A percentile compares a stretch with the other conserved stretches of the same genome.
phyloP scores from a whole-genome alignment of 2,329 filamentous ascomycete species.

The Myotisia sp. region DNA sequence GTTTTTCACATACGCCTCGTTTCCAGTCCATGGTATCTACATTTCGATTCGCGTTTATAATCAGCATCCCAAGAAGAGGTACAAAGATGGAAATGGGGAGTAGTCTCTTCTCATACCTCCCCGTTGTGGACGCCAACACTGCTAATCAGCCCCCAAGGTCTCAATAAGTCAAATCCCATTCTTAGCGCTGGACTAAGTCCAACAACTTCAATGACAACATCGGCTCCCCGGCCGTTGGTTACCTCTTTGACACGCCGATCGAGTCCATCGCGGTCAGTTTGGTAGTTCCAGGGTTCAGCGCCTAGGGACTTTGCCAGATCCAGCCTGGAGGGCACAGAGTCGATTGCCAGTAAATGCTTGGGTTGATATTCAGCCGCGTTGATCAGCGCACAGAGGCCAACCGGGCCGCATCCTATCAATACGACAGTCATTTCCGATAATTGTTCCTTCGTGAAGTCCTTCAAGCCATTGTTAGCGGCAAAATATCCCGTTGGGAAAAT shows the following conservation, averaged over 20 bases:
- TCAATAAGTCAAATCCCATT: slow-evolving; percentile 55
- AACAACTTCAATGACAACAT: slow-evolving; percentile 70
- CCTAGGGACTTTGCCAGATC: slow-evolving; percentile 59
- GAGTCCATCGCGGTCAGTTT: slow-evolving; percentile 50
- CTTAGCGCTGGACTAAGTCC: slow-evolving; percentile 54
- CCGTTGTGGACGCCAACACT: slow-evolving; percentile 65
- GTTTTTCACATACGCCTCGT: slow-evolving; percentile 54
- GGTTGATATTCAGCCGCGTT: slow-evolving; percentile 63
- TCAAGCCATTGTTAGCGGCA: slow-evolving; percentile 64
- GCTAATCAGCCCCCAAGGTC: slow-evolving; percentile 59
- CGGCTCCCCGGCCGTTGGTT: slow-evolving; percentile 68
- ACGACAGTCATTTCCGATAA: slow-evolving; percentile 57
- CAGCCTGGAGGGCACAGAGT: slow-evolving; percentile 61
- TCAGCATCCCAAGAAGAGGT: too few relatives aligned
- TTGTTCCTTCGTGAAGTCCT: slow-evolving; percentile 42
- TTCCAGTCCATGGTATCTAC: slow-evolving; percentile 52
- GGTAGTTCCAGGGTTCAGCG: slow-evolving; percentile 71
- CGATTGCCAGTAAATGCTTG: slow-evolving; percentile 62
- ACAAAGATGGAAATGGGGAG: too few relatives aligned
- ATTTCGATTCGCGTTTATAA: neutral
- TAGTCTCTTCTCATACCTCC: slow-evolving; percentile 38
- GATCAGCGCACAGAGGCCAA: slow-evolving; percentile 71
- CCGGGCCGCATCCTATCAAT: slow-evolving; percentile 70
- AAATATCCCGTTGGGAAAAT: slow-evolving; percentile 81
- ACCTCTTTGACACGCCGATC: slow-evolving; percentile 55